Evolutionary conservation across 2,329 filamentous ascomycete species (phyloP), one percentile per base, ranked within the genome.

Genomic region (Tolypocladium album): DNA sequence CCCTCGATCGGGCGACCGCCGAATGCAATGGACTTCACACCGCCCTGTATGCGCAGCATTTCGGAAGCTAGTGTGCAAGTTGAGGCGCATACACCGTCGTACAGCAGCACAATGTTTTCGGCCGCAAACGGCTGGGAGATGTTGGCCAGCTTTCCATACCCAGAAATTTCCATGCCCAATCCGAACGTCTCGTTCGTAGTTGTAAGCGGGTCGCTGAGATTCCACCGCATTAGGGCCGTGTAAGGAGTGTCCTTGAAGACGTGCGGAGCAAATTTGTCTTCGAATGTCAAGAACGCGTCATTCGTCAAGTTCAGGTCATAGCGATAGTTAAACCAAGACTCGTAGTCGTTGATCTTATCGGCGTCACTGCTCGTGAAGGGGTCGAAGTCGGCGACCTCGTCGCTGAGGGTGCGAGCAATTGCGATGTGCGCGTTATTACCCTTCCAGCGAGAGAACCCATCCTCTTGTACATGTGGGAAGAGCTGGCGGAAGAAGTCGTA

Each of bases 401-500:
- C 74, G 55, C 76, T 71, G 63, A 75, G 69, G 62, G 80, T 72
- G 6, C 75, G 67, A 11, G 80, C 74, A 5, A 81, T 72, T 6
- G 73, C 74, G 15, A 76, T 66, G 53, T 80, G 82, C 24, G 77
- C 71, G 7, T 70, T 65, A 59, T 67, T 72, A 34, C 71, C 68
- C 53, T 74, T 73, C 75, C 75, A 76, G 52, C 72, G 73, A 20
- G 72, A 73, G 66, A 64, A 75, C 64, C 63, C 79, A 74, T 63
- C 63, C 27, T 62, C 55, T 43, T 55, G 36, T 57, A 81, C 76
- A 4, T 58, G n/a, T 3, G 68, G 68, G 60, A 82, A 81, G 0
- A 85, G 73, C 68, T 81, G 72, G 58, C 82, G 81, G 72, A 87
- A 86, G 34, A 88, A 75, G 66, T 86, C 84, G 64, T 84, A 85